phyloP scores from a whole-genome alignment of 208 protist species.

The Tritrichomonas foetus region DNA sequence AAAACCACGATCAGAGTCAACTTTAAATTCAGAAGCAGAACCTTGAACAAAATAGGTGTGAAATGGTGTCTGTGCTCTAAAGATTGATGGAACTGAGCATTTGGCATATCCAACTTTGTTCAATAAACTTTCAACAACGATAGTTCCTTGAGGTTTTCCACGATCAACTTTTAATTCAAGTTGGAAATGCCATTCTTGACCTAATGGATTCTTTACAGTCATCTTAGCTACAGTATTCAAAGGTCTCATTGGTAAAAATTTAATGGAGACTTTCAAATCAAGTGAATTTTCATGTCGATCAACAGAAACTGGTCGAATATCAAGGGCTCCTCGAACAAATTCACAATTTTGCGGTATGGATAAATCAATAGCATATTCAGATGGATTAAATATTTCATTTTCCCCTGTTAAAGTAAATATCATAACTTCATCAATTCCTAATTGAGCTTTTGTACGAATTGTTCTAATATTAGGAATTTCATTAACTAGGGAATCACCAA shows the following conservation, averaged over 20 bases:
- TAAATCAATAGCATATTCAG: background rate
- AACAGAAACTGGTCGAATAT: background rate
- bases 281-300: background rate
- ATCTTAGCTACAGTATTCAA: background rate
- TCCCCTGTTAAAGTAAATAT: background rate
- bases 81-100: background rate
- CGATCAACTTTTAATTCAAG: background rate
- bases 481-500: background rate
- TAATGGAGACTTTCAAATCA: background rate
- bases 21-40: background rate
- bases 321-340: background rate
- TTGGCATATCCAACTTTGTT: slow-evolving; percentile 8
- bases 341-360: background rate
- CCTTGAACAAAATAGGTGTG: slow-evolving; percentile 14
- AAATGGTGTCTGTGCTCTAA: background rate
- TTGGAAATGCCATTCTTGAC: background rate
- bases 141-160: background rate
- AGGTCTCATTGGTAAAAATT: background rate
- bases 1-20: background rate
- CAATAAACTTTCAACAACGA: background rate
- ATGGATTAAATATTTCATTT: background rate
- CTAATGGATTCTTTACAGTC: background rate
- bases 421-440: background rate
- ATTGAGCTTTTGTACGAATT: background rate
- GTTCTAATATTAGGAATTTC: background rate